A percentile compares a stretch with the other conserved stretches of the same genome.
Evolutionary conservation across 192 early-diverging fungal genomes (phyloP).

Genomic region (Backusella tarrabulga): DNA sequence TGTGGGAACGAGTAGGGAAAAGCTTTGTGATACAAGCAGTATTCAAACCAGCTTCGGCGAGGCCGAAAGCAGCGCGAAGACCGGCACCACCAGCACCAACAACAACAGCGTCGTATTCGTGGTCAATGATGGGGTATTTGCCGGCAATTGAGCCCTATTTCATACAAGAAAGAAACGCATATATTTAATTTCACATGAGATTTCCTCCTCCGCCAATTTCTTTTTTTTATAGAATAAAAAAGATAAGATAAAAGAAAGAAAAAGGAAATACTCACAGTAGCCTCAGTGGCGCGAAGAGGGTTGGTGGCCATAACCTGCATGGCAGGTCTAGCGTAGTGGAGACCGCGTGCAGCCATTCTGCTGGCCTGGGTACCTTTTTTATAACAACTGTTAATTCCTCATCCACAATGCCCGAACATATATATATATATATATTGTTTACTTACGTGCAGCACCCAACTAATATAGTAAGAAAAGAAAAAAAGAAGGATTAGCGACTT

Average conservation of each 20-base stretch:
- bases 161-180: slow-evolving; percentile 2
- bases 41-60: slow-evolving; percentile 93
- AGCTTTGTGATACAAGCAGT: slow-evolving; percentile 98
- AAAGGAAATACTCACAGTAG: slow-evolving; percentile 47
- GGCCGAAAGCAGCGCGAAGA: slow-evolving; percentile 96
- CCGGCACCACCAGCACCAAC: slow-evolving; percentile 98
- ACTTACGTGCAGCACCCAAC: slow-evolving; percentile 28
- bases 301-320: slow-evolving; percentile 68
- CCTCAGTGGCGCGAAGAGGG: slow-evolving; percentile 72
- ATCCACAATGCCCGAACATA: no score
- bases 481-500: background rate
- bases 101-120: slow-evolving; percentile 98
- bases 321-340: slow-evolving; percentile 66
- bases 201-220: background rate
- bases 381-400: no score
- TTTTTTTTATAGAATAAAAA: background rate
- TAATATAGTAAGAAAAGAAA: slow-evolving; percentile 7
- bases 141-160: slow-evolving; percentile 54
- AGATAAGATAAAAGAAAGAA: background rate
- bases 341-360: slow-evolving; percentile 44
- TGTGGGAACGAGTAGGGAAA: slow-evolving; percentile 98
- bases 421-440: background rate
- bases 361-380: background rate
- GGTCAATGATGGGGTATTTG: slow-evolving; percentile 95
- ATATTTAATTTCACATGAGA: background rate